Conservation (phyloP, 306 rosid species). For the Phaseolus lunatus region DNA sequence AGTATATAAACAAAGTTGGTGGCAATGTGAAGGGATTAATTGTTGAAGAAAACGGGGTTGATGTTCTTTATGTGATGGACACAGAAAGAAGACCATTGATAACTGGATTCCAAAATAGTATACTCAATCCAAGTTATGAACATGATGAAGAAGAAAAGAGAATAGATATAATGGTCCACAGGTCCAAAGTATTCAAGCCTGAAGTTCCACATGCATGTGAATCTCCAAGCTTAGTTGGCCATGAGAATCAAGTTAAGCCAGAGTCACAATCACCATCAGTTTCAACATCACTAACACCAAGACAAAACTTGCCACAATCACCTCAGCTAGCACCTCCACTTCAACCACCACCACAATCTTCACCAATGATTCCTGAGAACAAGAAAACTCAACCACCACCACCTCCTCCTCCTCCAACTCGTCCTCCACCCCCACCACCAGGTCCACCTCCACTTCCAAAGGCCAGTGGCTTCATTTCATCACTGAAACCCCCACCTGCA, state of each 20-base stretch:
- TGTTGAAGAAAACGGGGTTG: conserved; percentile 60
- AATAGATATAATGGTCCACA: conserved; percentile 52
- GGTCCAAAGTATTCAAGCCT: conserved; percentile 30
- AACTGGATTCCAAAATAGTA: conserved; percentile 47
- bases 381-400: conserved; percentile 41
- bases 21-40: conserved; percentile 59
- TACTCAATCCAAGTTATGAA: conserved; percentile 62
- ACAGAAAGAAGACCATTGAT: conserved; percentile 53
- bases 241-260: conserved; percentile 37
- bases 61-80: conserved; percentile 56
- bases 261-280: conserved; percentile 30
- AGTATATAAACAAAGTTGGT: conserved; percentile 52
- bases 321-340: conserved; percentile 23
- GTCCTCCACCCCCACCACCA: conserved; percentile 29
- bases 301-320: conserved; percentile 30
- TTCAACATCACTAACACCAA: conserved; percentile 30
- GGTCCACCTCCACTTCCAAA: conserved; percentile 53
- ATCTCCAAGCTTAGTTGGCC: neutral
- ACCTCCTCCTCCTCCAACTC: conserved; percentile 10
- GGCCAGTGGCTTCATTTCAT: conserved; percentile 46
- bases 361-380: conserved; percentile 45
- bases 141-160: conserved; percentile 55
- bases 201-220: conserved; percentile 26
- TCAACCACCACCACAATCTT: conserved; percentile 37
- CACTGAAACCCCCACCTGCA: conserved; percentile 54